These are phyloP conservation scores for Staphylotrichum tortipilum DNA, from an alignment of 495 filamentous ascomycete genomes.

Conservation along the genomic window DNA sequence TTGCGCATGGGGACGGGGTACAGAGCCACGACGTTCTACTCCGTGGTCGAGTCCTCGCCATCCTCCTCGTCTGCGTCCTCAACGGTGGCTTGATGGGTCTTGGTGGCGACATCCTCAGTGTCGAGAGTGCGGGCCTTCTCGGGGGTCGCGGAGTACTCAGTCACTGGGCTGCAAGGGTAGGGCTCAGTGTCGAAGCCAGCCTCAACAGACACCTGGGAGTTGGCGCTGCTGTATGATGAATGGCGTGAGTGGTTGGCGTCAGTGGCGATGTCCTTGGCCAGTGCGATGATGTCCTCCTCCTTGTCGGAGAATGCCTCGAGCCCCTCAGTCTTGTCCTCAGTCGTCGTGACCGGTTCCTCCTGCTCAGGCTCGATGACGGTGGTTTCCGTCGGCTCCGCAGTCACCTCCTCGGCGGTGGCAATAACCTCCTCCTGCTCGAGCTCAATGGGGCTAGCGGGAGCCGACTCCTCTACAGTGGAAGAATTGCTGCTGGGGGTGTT, in stretches of 20 bases:
- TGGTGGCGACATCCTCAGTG: background rate
- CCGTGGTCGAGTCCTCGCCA: too few relatives aligned
- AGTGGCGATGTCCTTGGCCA: background rate
- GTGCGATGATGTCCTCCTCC: background rate
- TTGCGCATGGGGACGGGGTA: background rate
- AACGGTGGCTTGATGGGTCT: too few relatives aligned
- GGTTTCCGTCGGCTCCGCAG: background rate
- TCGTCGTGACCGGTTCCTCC: background rate
- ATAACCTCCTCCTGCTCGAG: background rate
- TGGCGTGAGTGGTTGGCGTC: background rate
- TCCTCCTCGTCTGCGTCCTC: background rate
- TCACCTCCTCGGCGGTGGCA: background rate
- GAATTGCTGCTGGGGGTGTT: background rate
- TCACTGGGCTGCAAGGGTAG: background rate
- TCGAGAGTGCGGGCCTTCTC: too few relatives aligned
- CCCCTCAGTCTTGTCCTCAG: too few relatives aligned
- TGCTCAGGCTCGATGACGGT: background rate
- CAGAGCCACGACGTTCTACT: background rate
- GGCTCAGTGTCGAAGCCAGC: background rate
- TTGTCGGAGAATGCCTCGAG: background rate
- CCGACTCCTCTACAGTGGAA: background rate
- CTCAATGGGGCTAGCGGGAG: background rate
- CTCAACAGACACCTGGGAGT: background rate
- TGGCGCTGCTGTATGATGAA: background rate
- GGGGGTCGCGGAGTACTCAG: background rate